Percentiles rank a stretch among this genome's conserved stretches.
phyloP scores from a whole-genome alignment of 352 stramenopile genomes.

The Phytophthora hibernalis region DNA sequence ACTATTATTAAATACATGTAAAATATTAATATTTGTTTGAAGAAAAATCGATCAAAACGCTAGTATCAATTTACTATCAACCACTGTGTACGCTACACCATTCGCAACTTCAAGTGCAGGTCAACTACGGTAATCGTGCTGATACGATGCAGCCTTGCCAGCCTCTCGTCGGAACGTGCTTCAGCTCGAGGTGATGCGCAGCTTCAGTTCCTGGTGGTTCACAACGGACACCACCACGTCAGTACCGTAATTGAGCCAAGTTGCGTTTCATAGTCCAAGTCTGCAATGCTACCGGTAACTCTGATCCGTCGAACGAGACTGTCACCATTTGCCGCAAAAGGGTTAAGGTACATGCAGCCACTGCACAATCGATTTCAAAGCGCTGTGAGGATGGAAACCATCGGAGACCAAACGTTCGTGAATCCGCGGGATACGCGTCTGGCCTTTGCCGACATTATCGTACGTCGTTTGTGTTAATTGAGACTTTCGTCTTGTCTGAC shows the following conservation, averaged over 20 bases:
- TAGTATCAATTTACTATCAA: no score
- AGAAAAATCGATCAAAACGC: no score
- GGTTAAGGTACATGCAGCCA: neutral
- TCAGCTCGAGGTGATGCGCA: conserved; percentile 10
- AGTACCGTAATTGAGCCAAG: neutral
- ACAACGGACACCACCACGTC: conserved; percentile 4
- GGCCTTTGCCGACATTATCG: conserved; percentile 70
- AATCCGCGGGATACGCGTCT: conserved; percentile 61
- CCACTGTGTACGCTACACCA: no score
- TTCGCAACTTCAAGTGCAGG: neutral
- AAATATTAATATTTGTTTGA: no score
- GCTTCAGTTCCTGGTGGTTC: conserved; percentile 11
- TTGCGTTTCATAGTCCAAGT: conserved; percentile 15
- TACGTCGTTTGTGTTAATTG: conserved; percentile 24
- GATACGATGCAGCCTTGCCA: conserved; percentile 1
- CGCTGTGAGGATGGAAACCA: conserved; percentile 37
- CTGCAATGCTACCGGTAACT: conserved; percentile 21
- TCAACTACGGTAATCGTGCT: neutral
- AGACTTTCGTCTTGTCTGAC: conserved; percentile 7
- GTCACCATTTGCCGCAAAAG: no score
- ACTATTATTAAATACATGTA: no score
- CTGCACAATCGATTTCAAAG: conserved; percentile 35
- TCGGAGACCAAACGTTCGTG: conserved; percentile 44
- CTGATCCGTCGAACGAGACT: conserved; percentile 18
- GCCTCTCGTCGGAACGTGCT: neutral